A percentile compares a stretch with the other conserved stretches of the same genome.
Conservation (phyloP, 352 stramenopile species). For the Hyaloperonospora arabidopsidis region DNA sequence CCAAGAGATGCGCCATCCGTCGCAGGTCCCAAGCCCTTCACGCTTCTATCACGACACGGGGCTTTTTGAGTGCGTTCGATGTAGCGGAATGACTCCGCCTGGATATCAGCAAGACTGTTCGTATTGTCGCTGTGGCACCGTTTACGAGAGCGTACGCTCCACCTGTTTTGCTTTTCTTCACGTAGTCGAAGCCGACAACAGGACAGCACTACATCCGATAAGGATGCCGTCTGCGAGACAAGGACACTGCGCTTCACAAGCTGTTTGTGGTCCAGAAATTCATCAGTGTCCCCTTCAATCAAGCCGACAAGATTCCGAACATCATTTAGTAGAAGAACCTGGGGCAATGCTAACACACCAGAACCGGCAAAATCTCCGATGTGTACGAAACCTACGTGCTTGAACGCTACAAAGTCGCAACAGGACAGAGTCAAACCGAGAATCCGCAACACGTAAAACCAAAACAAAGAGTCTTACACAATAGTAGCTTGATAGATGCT, state of each 20-base stretch:
- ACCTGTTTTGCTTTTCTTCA: slow-evolving; percentile 22
- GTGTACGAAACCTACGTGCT: slow-evolving; percentile 35
- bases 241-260: slow-evolving; percentile 46
- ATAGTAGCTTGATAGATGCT: slow-evolving; percentile 33
- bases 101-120: background rate
- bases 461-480: slow-evolving; percentile 27
- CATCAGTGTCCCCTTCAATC: slow-evolving; percentile 1
- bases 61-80: slow-evolving; percentile 55
- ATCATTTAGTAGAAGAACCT: slow-evolving; percentile 41
- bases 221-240: slow-evolving; percentile 28
- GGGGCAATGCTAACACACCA: slow-evolving; percentile 7
- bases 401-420: slow-evolving; percentile 32
- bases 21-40: slow-evolving; percentile 6
- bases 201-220: slow-evolving; percentile 20
- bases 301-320: slow-evolving; percentile 12
- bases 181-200: slow-evolving; percentile 35
- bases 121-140: slow-evolving; percentile 22
- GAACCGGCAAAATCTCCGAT: slow-evolving; percentile 25
- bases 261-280: slow-evolving; percentile 10
- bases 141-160: slow-evolving; percentile 24
- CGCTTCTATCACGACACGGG: slow-evolving; percentile 17
- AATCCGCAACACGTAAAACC: slow-evolving; percentile 1
- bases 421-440: slow-evolving; percentile 1
- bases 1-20: slow-evolving; percentile 1
- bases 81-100: slow-evolving; percentile 22